A percentile compares a stretch with the other conserved stretches of the same genome.
Evolutionary conservation across 495 filamentous ascomycete species (phyloP).

Genomic region (Xylaria curta): DNA sequence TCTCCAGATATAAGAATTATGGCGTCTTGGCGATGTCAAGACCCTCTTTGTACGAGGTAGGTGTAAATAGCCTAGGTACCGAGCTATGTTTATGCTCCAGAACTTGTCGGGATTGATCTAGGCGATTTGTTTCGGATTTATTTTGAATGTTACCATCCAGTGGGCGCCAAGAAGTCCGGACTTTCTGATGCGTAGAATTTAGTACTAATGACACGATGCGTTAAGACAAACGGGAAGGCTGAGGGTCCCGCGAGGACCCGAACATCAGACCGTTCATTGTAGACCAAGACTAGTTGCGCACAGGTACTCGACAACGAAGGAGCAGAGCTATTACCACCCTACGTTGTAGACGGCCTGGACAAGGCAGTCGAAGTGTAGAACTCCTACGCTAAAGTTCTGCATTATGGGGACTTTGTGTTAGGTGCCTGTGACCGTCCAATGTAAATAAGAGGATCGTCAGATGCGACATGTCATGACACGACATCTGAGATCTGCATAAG

Average conservation of each 20-base stretch:
- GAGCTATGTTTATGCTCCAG: background rate
- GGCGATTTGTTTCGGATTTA: background rate
- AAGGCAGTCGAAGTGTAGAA: slow-evolving; percentile 2
- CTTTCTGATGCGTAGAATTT: background rate
- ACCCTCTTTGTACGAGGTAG: background rate
- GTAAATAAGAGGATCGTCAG: slow-evolving; percentile 14
- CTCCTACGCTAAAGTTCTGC: background rate
- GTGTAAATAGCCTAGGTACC: background rate
- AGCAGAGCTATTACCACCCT: slow-evolving; percentile 9
- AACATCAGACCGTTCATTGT: background rate
- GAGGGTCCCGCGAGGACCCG: background rate
- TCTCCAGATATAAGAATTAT: slow-evolving; percentile 18
- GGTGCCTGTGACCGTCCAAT: background rate
- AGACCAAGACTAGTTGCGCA: background rate
- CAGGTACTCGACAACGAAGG: background rate
- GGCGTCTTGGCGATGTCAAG: slow-evolving; percentile 18
- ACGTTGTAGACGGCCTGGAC: background rate
- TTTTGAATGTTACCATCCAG: slow-evolving; percentile 9
- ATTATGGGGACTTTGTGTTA: background rate
- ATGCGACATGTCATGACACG: slow-evolving; percentile 25
- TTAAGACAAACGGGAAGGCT: slow-evolving; percentile 14
- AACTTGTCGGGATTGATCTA: background rate
- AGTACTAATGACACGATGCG: slow-evolving; percentile 6
- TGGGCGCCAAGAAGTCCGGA: background rate
- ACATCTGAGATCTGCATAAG: slow-evolving; percentile 14